Percentiles rank a stretch among this genome's conserved stretches.
These are phyloP conservation scores for Claviceps sp. DNA, from an alignment of 2,329 filamentous ascomycete genomes.

Conservation along the genomic window DNA sequence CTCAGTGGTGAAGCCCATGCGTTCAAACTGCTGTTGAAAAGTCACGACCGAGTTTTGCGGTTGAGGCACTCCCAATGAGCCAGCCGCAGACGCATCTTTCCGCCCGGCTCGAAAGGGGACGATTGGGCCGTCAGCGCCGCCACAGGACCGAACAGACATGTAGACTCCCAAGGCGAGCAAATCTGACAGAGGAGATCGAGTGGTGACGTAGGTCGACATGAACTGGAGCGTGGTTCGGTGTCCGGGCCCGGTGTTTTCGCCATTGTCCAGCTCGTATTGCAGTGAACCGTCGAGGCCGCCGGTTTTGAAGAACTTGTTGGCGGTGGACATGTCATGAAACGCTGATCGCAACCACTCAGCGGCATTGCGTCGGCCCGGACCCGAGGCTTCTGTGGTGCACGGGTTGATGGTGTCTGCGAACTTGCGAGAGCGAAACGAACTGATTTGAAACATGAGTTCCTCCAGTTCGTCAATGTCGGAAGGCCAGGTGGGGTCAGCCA, in stretches of 20 bases:
- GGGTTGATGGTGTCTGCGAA: conserved; percentile 45
- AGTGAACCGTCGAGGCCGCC: conserved; percentile 48
- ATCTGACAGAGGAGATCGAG: conserved; percentile 39
- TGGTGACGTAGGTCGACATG: conserved; percentile 39
- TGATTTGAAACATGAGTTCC: conserved; percentile 48
- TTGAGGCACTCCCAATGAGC: conserved; percentile 38
- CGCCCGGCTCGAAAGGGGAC: conserved; percentile 41
- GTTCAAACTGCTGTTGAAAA: conserved; percentile 40
- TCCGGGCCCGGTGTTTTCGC: conserved; percentile 43
- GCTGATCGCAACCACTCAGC: conserved; percentile 49
- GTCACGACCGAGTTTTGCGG: conserved; percentile 39
- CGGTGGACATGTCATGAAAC: conserved; percentile 49
- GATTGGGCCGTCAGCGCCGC: conserved; percentile 29
- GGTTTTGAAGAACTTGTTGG: conserved; percentile 29
- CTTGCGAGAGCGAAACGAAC: conserved; percentile 38
- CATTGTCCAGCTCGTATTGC: conserved; percentile 41
- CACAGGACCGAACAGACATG: conserved; percentile 44
- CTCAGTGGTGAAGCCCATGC: conserved; percentile 40
- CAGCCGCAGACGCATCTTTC: conserved; percentile 36
- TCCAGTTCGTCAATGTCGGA: conserved; percentile 46
- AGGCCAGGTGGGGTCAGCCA: conserved; percentile 47
- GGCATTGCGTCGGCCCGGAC: conserved; percentile 41
- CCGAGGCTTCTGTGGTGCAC: conserved; percentile 38
- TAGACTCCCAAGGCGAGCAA: conserved; percentile 46
- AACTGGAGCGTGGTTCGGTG: conserved; percentile 40